These are phyloP conservation scores for Pseudogymnoascus sp. DNA, from an alignment of 2,329 filamentous ascomycete genomes.

Conservation along the genomic window DNA sequence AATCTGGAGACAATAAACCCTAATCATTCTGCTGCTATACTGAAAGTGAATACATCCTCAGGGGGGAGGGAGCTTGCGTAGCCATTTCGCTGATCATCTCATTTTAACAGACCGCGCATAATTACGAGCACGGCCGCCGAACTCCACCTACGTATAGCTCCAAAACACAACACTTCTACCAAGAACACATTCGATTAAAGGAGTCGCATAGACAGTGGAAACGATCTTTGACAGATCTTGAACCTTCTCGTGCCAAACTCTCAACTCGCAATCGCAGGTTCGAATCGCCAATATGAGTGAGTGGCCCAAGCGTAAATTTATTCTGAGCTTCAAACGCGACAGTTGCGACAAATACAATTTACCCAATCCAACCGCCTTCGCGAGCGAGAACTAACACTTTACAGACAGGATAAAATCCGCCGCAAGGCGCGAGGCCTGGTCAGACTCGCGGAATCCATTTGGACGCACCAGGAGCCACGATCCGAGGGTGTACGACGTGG, in stretches of 20 bases:
- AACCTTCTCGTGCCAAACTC: not conserved
- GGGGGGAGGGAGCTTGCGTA: not conserved
- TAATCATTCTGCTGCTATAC: not conserved
- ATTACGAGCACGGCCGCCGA: not conserved
- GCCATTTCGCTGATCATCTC: not conserved
- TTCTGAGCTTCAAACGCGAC: not conserved
- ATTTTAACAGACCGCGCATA: not conserved
- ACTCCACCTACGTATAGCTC: not conserved
- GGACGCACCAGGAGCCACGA: not conserved
- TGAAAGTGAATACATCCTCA: not conserved
- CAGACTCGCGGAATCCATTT: not conserved
- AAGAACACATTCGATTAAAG: not conserved
- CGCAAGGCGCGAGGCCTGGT: not conserved
- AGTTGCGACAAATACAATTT: not conserved
- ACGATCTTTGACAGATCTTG: not conserved
- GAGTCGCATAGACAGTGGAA: not conserved
- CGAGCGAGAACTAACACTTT: not conserved
- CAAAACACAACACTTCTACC: not conserved
- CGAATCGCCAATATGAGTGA: not conserved
- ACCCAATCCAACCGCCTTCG: not conserved
- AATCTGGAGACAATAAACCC: not conserved
- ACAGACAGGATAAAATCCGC: not conserved
- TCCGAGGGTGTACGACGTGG: not conserved
- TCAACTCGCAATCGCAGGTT: not conserved
- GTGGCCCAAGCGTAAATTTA: constrained; percentile 1